Conservation (phyloP, 164 flowering plant species). For the Kalanchoe fedtschenkoi region DNA sequence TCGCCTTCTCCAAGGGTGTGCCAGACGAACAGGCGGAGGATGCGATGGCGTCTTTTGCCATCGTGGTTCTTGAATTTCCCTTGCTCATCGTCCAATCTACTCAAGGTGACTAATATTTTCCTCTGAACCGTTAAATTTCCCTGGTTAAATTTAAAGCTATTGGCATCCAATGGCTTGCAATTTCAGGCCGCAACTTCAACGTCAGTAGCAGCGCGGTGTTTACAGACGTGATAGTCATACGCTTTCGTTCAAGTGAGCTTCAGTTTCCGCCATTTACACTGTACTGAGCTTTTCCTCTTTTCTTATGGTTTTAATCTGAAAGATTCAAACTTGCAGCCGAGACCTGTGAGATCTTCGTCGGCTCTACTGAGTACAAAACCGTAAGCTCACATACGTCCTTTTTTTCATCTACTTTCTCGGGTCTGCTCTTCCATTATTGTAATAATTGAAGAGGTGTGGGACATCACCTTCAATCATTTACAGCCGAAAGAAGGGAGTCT, state of each 20-base stretch:
- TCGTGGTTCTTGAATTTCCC: slow-evolving; percentile 33
- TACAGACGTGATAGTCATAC: slow-evolving; percentile 58
- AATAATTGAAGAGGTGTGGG: no score
- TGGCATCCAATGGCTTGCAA: background rate
- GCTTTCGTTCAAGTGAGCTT: slow-evolving; percentile 70
- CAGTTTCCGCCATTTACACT: background rate
- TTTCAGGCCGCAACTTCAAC: slow-evolving; percentile 63
- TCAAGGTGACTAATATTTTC: slow-evolving; percentile 35
- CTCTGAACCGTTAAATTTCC: no score
- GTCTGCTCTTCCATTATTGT: no score
- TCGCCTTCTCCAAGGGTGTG: slow-evolving; percentile 41
- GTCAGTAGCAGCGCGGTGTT: slow-evolving; percentile 32
- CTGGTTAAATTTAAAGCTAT: no score
- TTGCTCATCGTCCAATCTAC: slow-evolving; percentile 75
- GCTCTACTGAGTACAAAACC: slow-evolving; percentile 47
- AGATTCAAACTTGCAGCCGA: slow-evolving; percentile 42
- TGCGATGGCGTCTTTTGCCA: slow-evolving; percentile 48
- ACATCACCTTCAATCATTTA: no score
- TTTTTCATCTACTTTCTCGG: no score
- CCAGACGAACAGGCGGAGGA: slow-evolving; percentile 37
- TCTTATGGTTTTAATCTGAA: background rate
- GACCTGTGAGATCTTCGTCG: slow-evolving; percentile 50
- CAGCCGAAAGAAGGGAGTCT: no score
- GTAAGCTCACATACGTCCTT: slow-evolving; percentile 32
- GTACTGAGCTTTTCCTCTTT: background rate